phyloP scores from a whole-genome alignment of 2,329 filamentous ascomycete genomes.

The Pseudogymnoascus sp. region DNA sequence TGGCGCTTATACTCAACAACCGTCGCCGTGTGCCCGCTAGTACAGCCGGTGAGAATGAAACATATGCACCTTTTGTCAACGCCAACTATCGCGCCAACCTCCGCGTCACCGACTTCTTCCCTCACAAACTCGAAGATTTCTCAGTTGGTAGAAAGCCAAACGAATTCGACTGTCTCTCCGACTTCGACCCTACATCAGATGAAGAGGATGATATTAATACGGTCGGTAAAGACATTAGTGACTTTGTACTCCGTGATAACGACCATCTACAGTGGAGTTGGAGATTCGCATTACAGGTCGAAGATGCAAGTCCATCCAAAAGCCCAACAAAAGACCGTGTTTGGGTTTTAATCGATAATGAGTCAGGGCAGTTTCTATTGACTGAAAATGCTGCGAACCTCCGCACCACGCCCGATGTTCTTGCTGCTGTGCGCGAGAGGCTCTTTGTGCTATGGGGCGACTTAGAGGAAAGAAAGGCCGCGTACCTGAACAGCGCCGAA shows the following conservation, averaged over 20 bases:
- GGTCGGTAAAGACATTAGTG: constrained; percentile 28
- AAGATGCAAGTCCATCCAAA: constrained; percentile 50
- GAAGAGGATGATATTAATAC: constrained; percentile 24
- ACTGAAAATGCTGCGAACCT: constrained; percentile 47
- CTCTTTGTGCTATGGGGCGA: constrained; percentile 82
- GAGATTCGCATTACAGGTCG: constrained; percentile 75
- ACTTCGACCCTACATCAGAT: constrained; percentile 30
- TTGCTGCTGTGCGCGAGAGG: constrained; percentile 56
- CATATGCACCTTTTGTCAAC: constrained; percentile 64
- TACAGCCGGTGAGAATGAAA: constrained; percentile 26
- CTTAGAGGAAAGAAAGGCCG: constrained; percentile 61
- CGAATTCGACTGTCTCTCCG: constrained; percentile 46
- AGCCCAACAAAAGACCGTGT: constrained; percentile 39
- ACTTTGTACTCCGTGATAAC: constrained; percentile 9
- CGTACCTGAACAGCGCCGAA: constrained; percentile 19
- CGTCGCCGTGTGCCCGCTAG: neutral
- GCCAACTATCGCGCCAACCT: constrained; percentile 61
- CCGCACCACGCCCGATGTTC: constrained; percentile 38
- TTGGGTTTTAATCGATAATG: constrained; percentile 61
- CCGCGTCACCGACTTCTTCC: constrained; percentile 77
- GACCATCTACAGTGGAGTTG: constrained; percentile 38
- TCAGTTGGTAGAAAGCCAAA: constrained; percentile 39
- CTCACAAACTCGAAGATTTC: constrained; percentile 65
- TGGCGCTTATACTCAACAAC: neutral
- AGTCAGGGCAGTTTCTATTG: constrained; percentile 49